phyloP scores from a whole-genome alignment of 805 yeast species.

The Lipomyces oligophaga region DNA sequence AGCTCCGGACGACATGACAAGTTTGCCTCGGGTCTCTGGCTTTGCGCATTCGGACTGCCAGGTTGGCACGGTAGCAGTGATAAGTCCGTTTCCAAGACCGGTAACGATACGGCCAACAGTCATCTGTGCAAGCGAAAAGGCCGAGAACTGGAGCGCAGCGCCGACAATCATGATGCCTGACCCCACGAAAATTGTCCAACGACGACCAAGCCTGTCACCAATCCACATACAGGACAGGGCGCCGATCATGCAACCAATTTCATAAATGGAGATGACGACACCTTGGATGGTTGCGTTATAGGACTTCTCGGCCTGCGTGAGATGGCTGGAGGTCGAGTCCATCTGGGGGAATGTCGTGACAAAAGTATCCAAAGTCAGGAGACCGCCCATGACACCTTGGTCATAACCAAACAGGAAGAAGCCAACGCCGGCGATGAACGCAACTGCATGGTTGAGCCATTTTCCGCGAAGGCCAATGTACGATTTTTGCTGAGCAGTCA shows the following conservation, averaged over 20 bases:
- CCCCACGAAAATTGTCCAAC: slow-evolving; percentile 57
- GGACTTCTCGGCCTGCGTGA: slow-evolving; percentile 1
- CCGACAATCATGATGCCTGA: slow-evolving; percentile 56
- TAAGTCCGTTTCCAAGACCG: slow-evolving; percentile 73
- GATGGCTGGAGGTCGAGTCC: slow-evolving; percentile 2
- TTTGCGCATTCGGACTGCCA: slow-evolving; percentile 76
- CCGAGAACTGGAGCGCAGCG: slow-evolving; percentile 52
- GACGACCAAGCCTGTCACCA: slow-evolving; percentile 66
- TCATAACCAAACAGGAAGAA: slow-evolving; percentile 72
- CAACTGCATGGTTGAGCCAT: slow-evolving; percentile 46
- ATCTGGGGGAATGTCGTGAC: slow-evolving; percentile 14
- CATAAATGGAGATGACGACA: slow-evolving; percentile 44
- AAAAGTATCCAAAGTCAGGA: slow-evolving; percentile 20
- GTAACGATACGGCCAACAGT: slow-evolving; percentile 68
- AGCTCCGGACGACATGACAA: slow-evolving; percentile 68
- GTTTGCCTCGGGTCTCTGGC: slow-evolving; percentile 61
- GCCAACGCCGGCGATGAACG: slow-evolving; percentile 61
- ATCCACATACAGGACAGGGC: slow-evolving; percentile 57
- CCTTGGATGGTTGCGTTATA: slow-evolving; percentile 23
- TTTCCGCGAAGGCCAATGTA: slow-evolving; percentile 57
- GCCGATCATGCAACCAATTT: slow-evolving; percentile 72
- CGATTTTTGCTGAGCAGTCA: too few relatives aligned
- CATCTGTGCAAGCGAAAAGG: slow-evolving; percentile 63
- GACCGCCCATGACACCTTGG: slow-evolving; percentile 64
- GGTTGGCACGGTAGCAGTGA: slow-evolving; percentile 76